Base-by-base conservation (phyloP, 2,329 filamentous ascomycete species). In the Furcasterigmium sp. region DNA sequence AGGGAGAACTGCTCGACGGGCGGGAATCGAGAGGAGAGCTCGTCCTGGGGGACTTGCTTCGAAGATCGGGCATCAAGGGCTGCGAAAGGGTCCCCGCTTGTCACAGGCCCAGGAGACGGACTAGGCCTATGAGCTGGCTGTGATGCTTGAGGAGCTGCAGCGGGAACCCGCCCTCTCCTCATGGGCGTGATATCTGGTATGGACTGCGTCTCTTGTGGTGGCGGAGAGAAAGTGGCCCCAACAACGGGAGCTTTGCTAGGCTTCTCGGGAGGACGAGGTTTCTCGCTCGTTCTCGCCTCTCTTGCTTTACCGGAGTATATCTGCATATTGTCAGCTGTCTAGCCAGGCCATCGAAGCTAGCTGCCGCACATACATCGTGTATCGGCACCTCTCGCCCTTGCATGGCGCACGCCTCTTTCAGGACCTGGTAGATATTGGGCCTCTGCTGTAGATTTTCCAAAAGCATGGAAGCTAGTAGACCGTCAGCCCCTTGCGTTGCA, bases 181-280 rank as follows among this genome's bases (percentile, higher is more conserved):
- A 97, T 97, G 1, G 91, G 93, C 29, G 87, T 83, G 48, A 98
- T 89, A 19, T 96, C 89, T 8, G 93, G 93, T 43, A 97, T 82
- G 8, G 76, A 70, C 52, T 85, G 80, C 42, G 85, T 79, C 52
- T 85, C 78, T 44, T 85, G 80, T 20, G 80, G 69, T 3, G 85
- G 82, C n/a, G 86, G 82, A 6, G 88, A 80, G 56, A 91, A 91
- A 14, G 90, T 83, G 10, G 91, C 84, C 8, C 91, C 90, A 25
- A 95, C 81, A 25, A 81, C 73, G 5, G 84, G 78, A 23, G 79
- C 69, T 15, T 78, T 66, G 38, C 70, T 62, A 35, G 72, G 58
- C 45, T 76, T 72, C 8, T 80, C 74, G 17, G 75, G 63, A 13
- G 75, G 60, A 13, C 82, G 76, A 9, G 76, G 54, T 75, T 76